These are phyloP conservation scores for Podospora tetraspora DNA, from an alignment of 495 filamentous ascomycete genomes.

Conservation along the genomic window DNA sequence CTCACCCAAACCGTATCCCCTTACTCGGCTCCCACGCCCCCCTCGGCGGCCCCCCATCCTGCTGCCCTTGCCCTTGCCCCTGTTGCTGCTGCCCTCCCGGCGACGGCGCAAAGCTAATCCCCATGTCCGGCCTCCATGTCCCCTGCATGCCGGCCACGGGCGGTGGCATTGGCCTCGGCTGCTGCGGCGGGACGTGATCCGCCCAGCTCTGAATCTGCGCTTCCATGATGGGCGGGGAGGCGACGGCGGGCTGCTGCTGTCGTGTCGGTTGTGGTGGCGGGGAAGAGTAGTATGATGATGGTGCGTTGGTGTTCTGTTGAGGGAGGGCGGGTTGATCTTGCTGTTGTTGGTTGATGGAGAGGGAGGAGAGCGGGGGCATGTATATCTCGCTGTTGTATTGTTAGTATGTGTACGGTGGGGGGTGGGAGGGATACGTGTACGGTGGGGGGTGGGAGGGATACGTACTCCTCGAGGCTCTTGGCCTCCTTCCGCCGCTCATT, in stretches of 20 bases:
- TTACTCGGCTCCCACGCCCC: constrained; percentile 57
- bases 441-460: not conserved
- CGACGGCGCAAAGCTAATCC: constrained; percentile 59
- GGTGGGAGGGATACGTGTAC: constrained; percentile 29
- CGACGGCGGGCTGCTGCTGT: constrained; percentile 26
- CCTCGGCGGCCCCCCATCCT: constrained; percentile 13
- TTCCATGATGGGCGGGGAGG: constrained; percentile 28
- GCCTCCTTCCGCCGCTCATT: constrained; percentile 78
- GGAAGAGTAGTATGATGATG: constrained; percentile 18
- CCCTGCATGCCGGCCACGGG: constrained; percentile 34
- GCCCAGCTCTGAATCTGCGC: constrained; percentile 48
- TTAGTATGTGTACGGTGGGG: not conserved
- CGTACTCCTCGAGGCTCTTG: constrained; percentile 65
- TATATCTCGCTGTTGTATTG: constrained; percentile 37
- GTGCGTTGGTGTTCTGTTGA: constrained; percentile 16
- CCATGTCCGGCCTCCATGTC: constrained; percentile 74
- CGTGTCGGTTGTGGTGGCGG: constrained; percentile 25
- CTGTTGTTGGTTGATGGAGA: constrained; percentile 31
- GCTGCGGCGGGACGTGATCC: constrained; percentile 47
- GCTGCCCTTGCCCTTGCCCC: constrained; percentile 3
- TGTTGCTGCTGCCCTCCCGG: constrained; percentile 4
- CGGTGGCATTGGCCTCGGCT: constrained; percentile 46
- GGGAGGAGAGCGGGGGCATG: constrained; percentile 45
- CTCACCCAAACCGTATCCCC: constrained; percentile 57
- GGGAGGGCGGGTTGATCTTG: constrained; percentile 12